Conservation (phyloP, 345 rosid genomes). For the Noccaea caerulescens region DNA sequence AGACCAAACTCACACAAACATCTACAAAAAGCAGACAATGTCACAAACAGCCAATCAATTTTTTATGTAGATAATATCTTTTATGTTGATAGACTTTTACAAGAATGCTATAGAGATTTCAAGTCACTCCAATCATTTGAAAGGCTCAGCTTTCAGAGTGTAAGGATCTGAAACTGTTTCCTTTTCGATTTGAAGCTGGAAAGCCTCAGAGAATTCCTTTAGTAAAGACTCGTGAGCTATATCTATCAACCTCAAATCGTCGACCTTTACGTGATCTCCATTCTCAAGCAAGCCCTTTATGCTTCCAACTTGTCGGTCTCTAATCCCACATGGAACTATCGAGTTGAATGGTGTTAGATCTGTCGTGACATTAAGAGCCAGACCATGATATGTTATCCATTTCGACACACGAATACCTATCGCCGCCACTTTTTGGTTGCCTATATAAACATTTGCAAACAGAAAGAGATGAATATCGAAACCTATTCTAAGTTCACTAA, state of each 20-base stretch:
- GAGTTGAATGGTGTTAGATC: slow-evolving; percentile 67
- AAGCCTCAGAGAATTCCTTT: slow-evolving; percentile 68
- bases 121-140: slow-evolving; percentile 4
- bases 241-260: slow-evolving; percentile 50
- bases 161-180: slow-evolving; percentile 32
- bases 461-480: background rate
- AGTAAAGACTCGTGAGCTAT: slow-evolving; percentile 56
- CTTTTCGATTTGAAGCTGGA: slow-evolving; percentile 54
- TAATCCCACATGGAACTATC: slow-evolving; percentile 86
- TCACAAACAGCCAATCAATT: slow-evolving; percentile 22
- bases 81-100: slow-evolving; percentile 11
- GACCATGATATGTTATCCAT: slow-evolving; percentile 85
- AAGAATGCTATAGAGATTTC: slow-evolving; percentile 28
- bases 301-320: slow-evolving; percentile 71
- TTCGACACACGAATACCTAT: slow-evolving; percentile 72
- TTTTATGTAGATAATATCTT: background rate
- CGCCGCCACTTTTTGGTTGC: slow-evolving; percentile 76
- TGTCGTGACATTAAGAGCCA: slow-evolving; percentile 81
- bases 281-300: slow-evolving; percentile 51
- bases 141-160: slow-evolving; percentile 24
- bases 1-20: slow-evolving; percentile 20
- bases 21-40: slow-evolving; percentile 32
- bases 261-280: background rate
- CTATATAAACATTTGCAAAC: slow-evolving; percentile 46
- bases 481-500: background rate